Percentiles rank a stretch among this genome's conserved stretches.
Evolutionary conservation across 1,139 yeast genomes (phyloP).

Genomic region (Geotrichum restrictum): DNA sequence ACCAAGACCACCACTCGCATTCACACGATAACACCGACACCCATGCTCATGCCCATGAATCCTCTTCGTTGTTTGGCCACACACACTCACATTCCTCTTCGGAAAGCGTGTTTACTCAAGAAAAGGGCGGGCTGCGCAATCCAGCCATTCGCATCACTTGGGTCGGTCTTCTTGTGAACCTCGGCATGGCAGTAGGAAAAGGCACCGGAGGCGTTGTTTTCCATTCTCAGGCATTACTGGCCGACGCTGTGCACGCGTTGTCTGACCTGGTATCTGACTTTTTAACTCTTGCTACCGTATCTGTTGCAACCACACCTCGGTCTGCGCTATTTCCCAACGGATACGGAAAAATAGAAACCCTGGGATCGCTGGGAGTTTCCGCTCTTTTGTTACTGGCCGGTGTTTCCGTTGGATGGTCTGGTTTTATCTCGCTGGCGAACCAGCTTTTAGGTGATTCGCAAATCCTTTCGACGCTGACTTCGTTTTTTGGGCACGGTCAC

Average conservation of each 20-base stretch:
- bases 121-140: constrained; percentile 44
- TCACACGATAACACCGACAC: neutral
- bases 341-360: constrained; percentile 86
- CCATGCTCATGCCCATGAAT: constrained; percentile 23
- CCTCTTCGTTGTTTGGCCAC: constrained; percentile 23
- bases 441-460: constrained; percentile 36
- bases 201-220: constrained; percentile 85
- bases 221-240: constrained; percentile 89
- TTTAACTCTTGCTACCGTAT: constrained; percentile 82
- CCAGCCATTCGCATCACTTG: constrained; percentile 93
- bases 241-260: constrained; percentile 93
- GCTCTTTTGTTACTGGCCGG: constrained; percentile 83
- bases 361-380: constrained; percentile 86
- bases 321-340: constrained; percentile 72
- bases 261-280: constrained; percentile 88
- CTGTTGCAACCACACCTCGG: constrained; percentile 67
- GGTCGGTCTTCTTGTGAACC: constrained; percentile 80
- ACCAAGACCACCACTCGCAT: neutral
- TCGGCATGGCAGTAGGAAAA: constrained; percentile 83
- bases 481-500: constrained; percentile 41
- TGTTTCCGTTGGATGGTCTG: constrained; percentile 83
- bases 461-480: constrained; percentile 27
- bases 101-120: constrained; percentile 31
- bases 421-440: constrained; percentile 65
- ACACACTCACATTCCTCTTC: constrained; percentile 30